phyloP scores from a whole-genome alignment of 1,284 basidiomycete genomes.

The Polyporus tsugae region DNA sequence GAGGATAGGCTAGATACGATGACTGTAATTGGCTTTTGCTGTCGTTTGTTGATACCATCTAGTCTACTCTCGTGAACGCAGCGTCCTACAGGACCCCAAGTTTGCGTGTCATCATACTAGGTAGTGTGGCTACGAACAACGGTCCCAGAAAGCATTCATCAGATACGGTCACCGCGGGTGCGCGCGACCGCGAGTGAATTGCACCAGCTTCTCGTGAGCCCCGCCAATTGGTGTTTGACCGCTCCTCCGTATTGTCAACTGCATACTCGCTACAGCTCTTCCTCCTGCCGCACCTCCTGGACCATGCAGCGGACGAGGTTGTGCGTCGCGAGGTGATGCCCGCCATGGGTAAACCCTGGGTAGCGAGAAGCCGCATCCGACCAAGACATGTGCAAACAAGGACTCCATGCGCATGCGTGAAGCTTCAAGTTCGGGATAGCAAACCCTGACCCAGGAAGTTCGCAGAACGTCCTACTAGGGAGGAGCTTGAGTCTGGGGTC shows the following conservation, averaged over 20 bases:
- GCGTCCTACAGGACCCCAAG: no score
- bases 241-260: conserved; percentile 22
- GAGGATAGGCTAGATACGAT: neutral
- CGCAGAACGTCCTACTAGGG: no score
- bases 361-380: no score
- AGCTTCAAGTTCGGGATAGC: no score
- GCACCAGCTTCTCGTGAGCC: conserved; percentile 13
- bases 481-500: no score
- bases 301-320: conserved; percentile 34
- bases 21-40: neutral
- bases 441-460: no score
- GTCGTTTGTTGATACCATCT: neutral
- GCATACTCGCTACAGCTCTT: neutral
- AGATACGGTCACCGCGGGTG: neutral
- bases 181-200: conserved; percentile 10
- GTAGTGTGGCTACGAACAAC: no score
- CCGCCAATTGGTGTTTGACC: conserved; percentile 34
- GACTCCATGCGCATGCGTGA: no score
- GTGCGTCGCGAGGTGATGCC: conserved; percentile 25
- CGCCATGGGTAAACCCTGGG: conserved; percentile 11
- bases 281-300: conserved; percentile 13
- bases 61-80: no score
- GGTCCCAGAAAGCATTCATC: no score
- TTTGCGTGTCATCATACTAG: no score
- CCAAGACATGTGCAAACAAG: no score